Conservation (phyloP, 2,329 filamentous ascomycete species). For the Xylariaceae sp. region DNA sequence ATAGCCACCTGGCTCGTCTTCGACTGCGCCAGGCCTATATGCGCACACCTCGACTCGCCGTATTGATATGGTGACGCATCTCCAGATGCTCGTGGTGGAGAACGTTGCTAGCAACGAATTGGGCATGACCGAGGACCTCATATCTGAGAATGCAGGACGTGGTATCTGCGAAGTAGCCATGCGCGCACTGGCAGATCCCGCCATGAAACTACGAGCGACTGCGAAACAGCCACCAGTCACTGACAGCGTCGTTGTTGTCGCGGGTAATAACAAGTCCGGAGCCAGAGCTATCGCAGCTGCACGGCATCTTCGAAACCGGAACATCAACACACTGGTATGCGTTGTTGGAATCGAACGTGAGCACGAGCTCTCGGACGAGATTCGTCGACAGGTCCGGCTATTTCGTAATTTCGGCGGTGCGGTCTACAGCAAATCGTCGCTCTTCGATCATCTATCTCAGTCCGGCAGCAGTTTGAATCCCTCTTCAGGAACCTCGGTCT, state of each 20-base stretch:
- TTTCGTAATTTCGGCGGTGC: constrained; percentile 79
- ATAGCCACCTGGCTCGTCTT: constrained; percentile 32
- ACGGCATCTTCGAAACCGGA: constrained; percentile 79
- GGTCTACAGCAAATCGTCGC: constrained; percentile 56
- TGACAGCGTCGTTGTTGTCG: constrained; percentile 64
- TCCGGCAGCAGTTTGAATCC: constrained; percentile 33
- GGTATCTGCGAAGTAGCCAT: constrained; percentile 82
- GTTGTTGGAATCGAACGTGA: constrained; percentile 81
- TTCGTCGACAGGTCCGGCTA: constrained; percentile 75
- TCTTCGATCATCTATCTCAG: constrained; percentile 56
- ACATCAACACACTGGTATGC: constrained; percentile 73
- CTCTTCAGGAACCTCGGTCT: constrained; percentile 28
- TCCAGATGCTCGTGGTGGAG: constrained; percentile 89
- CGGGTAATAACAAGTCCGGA: constrained; percentile 90
- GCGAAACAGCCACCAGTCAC: constrained; percentile 30
- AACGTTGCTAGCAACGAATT: constrained; percentile 84
- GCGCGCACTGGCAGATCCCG: constrained; percentile 58
- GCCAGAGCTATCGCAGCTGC: constrained; percentile 79
- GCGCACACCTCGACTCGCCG: constrained; percentile 51
- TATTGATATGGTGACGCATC: constrained; percentile 59
- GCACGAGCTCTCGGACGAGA: constrained; percentile 70
- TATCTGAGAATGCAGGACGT: constrained; percentile 85
- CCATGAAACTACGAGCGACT: constrained; percentile 49
- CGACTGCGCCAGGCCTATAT: constrained; percentile 43
- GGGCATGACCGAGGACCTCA: constrained; percentile 80